Evolutionary conservation across 2,329 filamentous ascomycete species (phyloP).

Genomic region (Stenocarpella maydis): DNA sequence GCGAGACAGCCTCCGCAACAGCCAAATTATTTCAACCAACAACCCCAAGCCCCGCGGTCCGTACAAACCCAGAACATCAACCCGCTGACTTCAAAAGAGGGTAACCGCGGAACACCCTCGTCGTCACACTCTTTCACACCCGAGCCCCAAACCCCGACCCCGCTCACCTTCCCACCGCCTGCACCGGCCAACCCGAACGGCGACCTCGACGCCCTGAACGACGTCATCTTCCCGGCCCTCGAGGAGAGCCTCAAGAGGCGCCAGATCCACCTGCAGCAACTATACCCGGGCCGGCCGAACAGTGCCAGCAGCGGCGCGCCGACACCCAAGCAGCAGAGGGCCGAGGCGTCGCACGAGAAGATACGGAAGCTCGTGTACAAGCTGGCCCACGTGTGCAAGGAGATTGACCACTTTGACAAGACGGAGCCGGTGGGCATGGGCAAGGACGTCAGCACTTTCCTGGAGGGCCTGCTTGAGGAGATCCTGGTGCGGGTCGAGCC

Average conservation of each 20-base stretch:
- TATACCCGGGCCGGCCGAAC: constrained; percentile 45
- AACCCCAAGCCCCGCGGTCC: constrained; percentile 32
- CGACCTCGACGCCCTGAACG: constrained; percentile 85
- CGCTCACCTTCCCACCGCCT: constrained; percentile 62
- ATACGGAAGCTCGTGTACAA: constrained; percentile 84
- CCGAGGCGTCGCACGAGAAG: constrained; percentile 79
- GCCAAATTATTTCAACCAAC: constrained; percentile 38
- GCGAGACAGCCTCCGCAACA: constrained; percentile 42
- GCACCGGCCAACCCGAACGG: constrained; percentile 66
- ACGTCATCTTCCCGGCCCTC: constrained; percentile 91
- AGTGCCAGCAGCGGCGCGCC: constrained; percentile 61
- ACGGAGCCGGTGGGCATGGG: constrained; percentile 93
- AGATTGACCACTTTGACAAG: constrained; percentile 89
- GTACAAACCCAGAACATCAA: constrained; percentile 34
- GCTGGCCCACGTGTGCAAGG: constrained; percentile 81
- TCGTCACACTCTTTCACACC: constrained; percentile 32
- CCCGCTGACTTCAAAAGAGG: constrained; percentile 34
- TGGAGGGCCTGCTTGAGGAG: constrained; percentile 94
- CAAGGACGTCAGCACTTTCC: constrained; percentile 83
- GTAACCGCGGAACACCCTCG: constrained; percentile 21
- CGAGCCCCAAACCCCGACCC: constrained; percentile 35
- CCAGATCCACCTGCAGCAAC: constrained; percentile 65
- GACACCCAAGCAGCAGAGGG: constrained; percentile 72
- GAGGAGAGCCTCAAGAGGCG: constrained; percentile 90
- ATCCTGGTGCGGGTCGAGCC: constrained; percentile 92